These are phyloP conservation scores for Teratosphaeria epicoccoides DNA, from an alignment of 2,329 filamentous ascomycete species.

Conservation along the genomic window DNA sequence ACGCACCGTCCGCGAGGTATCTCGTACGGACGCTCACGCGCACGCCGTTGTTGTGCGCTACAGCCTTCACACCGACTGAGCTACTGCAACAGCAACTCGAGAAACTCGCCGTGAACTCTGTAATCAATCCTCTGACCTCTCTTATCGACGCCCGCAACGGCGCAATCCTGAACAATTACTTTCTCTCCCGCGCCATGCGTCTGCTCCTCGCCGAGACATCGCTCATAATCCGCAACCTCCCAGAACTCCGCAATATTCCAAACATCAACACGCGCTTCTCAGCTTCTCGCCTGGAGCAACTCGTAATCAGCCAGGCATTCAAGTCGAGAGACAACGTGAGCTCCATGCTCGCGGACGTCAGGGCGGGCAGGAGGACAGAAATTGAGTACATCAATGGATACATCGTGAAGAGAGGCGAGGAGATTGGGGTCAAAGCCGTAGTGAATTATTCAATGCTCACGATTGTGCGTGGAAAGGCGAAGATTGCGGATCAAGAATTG, in stretches of 20 bases:
- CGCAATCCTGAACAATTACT: slow-evolving; percentile 55
- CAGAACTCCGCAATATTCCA: slow-evolving; percentile 57
- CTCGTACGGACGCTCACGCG: slow-evolving; percentile 55
- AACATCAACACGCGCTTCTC: slow-evolving; percentile 50
- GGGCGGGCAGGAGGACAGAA: slow-evolving; percentile 54
- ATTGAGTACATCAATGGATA: slow-evolving; percentile 84
- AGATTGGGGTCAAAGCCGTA: slow-evolving; percentile 60
- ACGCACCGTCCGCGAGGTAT: slow-evolving; percentile 43
- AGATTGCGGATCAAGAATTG: slow-evolving; percentile 33
- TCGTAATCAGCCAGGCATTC: slow-evolving; percentile 45
- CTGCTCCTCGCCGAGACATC: slow-evolving; percentile 65
- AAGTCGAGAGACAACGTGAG: slow-evolving; percentile 49
- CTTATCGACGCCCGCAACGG: slow-evolving; percentile 68
- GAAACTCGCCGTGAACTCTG: slow-evolving; percentile 60
- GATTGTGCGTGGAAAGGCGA: slow-evolving; percentile 60
- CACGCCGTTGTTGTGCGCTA: slow-evolving; percentile 51
- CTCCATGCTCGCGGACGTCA: slow-evolving; percentile 57
- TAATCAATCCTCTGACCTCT: slow-evolving; percentile 73
- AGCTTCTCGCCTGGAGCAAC: slow-evolving; percentile 49
- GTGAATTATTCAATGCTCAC: slow-evolving; percentile 63
- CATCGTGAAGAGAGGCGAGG: slow-evolving; percentile 61
- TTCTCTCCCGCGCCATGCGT: slow-evolving; percentile 56
- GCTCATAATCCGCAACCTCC: slow-evolving; percentile 59
- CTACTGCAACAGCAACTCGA: slow-evolving; percentile 69
- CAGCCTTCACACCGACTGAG: slow-evolving; percentile 46